These are phyloP conservation scores for Pleurotus tuoliensis DNA, from an alignment of 768 basidiomycete species.

Conservation along the genomic window DNA sequence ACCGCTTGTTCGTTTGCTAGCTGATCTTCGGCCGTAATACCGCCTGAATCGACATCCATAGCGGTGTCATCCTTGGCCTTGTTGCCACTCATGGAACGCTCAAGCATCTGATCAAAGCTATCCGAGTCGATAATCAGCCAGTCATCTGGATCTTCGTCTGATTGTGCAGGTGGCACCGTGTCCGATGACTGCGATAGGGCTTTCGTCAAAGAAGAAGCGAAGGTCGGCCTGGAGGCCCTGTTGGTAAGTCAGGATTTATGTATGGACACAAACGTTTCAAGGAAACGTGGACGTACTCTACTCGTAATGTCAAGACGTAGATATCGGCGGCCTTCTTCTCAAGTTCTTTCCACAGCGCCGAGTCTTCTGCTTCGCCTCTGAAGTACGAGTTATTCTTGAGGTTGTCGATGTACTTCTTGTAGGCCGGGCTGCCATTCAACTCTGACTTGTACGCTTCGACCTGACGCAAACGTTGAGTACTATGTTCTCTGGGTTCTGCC, in stretches of 20 bases:
- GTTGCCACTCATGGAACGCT: constrained; percentile 32
- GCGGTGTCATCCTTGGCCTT: constrained; percentile 21
- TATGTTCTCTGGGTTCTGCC: background rate
- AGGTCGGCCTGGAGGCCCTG: constrained; percentile 52
- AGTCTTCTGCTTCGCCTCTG: constrained; percentile 71
- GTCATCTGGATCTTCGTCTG: constrained; percentile 68
- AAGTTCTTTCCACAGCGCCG: constrained; percentile 65
- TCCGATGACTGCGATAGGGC: constrained; percentile 48
- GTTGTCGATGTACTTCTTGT: constrained; percentile 65
- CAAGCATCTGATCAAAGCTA: constrained; percentile 73
- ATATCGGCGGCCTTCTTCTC: constrained; percentile 68
- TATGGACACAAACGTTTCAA: too few relatives aligned
- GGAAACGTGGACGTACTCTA: constrained; percentile 52
- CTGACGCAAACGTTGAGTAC: constrained; percentile 28
- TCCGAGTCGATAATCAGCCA: constrained; percentile 84
- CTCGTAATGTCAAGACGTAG: constrained; percentile 58
- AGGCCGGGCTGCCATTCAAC: constrained; percentile 63
- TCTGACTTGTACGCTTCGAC: constrained; percentile 63
- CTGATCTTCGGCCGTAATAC: constrained; percentile 39
- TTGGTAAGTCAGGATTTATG: background rate
- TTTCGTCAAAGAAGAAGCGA: constrained; percentile 66
- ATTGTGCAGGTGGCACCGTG: constrained; percentile 18
- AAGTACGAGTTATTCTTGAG: constrained; percentile 73
- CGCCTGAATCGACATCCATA: constrained; percentile 49
- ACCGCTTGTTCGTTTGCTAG: constrained; percentile 63